Evolutionary conservation across 2,329 filamentous ascomycete genomes (phyloP).

Genomic region (Cercospora sp.): DNA sequence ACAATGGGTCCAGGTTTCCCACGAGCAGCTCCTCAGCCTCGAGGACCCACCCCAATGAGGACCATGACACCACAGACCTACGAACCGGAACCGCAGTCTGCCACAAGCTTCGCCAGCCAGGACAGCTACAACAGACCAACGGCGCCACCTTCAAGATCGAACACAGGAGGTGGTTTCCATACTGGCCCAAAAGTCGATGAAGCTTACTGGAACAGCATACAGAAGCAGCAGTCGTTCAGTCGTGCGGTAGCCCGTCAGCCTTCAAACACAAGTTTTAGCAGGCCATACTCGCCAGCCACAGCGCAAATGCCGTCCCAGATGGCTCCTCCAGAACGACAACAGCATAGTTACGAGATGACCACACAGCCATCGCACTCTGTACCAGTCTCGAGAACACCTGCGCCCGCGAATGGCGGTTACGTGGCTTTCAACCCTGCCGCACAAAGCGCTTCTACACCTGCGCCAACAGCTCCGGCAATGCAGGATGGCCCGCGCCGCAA

Average conservation of each 20-base stretch:
- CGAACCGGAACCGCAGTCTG: constrained; percentile 17
- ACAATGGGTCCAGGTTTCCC: constrained; percentile 18
- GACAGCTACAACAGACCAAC: constrained; percentile 21
- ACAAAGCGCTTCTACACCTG: constrained; percentile 8
- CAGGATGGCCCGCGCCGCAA: constrained; percentile 17
- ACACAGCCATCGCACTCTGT: constrained; percentile 23
- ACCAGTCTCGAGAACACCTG: constrained; percentile 19
- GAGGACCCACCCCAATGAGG: constrained; percentile 23
- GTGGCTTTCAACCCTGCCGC: constrained; percentile 38
- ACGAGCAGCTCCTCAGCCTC: constrained; percentile 19
- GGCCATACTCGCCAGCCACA: constrained; percentile 9
- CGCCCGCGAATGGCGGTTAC: constrained; percentile 28
- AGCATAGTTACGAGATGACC: constrained; percentile 39
- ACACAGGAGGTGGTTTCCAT: constrained; percentile 33
- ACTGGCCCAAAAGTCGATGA: constrained; percentile 25
- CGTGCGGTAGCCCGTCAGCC: constrained; percentile 22
- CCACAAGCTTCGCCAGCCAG: constrained; percentile 18
- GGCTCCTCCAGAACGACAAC: constrained; percentile 15
- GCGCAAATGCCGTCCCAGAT: neutral
- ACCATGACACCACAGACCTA: constrained; percentile 24
- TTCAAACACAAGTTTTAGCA: constrained; percentile 19
- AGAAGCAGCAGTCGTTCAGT: constrained; percentile 33
- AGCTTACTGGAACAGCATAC: constrained; percentile 29
- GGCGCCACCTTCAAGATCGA: constrained; percentile 27
- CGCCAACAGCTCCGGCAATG: neutral